A percentile compares a stretch with the other conserved stretches of the same genome.
Conservation (phyloP, 805 yeast genomes). For the Spathaspora hagerdaliae region DNA sequence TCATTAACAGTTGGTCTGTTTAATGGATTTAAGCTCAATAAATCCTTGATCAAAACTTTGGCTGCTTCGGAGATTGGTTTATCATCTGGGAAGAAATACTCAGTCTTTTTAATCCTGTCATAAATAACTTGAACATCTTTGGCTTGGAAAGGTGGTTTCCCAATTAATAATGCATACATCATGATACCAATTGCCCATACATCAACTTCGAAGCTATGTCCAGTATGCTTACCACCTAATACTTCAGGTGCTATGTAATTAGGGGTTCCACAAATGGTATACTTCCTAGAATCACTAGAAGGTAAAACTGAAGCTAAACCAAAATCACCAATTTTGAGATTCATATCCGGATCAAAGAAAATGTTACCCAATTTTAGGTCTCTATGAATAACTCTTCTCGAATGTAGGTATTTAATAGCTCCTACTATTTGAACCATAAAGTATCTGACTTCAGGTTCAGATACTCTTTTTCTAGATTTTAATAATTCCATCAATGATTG, state of each 20-base stretch:
- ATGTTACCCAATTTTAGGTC: conserved; percentile 95
- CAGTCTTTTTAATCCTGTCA: conserved; percentile 82
- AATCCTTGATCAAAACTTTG: conserved; percentile 61
- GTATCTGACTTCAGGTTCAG: conserved; percentile 88
- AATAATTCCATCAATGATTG: conserved; percentile 92
- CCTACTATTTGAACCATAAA: conserved; percentile 92
- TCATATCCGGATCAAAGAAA: conserved; percentile 90
- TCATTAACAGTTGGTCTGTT: conserved; percentile 79
- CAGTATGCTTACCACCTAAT: conserved; percentile 77
- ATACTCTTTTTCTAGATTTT: conserved; percentile 75
- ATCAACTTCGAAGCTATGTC: conserved; percentile 94
- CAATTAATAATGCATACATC: conserved; percentile 87
- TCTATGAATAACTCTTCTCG: conserved; percentile 89
- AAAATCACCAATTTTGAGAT: conserved; percentile 94
- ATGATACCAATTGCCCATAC: conserved; percentile 98
- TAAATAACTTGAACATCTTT: conserved; percentile 90
- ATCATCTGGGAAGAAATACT: conserved; percentile 73
- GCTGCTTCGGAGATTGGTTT: conserved; percentile 71
- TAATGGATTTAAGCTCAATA: conserved; percentile 73
- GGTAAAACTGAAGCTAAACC: conserved; percentile 96
- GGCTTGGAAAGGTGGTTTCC: conserved; percentile 97
- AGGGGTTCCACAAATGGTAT: conserved; percentile 97
- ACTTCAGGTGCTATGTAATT: conserved; percentile 99
- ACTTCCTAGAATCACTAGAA: conserved; percentile 64
- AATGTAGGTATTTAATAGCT: conserved; percentile 89